phyloP scores from a whole-genome alignment of 768 basidiomycete species.

The Pleurotus pulmonarius region DNA sequence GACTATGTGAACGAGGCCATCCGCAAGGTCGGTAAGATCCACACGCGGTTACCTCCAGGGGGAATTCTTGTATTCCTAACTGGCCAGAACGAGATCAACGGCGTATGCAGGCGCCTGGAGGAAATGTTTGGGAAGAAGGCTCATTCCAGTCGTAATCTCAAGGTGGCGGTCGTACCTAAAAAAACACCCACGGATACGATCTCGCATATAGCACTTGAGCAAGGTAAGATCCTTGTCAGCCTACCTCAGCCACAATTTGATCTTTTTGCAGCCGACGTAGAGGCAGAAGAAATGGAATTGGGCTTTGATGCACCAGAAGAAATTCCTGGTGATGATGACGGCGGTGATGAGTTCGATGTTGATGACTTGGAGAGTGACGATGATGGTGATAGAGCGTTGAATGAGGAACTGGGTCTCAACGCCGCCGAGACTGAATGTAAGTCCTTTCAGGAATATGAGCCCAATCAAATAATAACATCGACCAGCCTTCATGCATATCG shows the following conservation, averaged over 20 bases:
- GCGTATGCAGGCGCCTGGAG: conserved; percentile 80
- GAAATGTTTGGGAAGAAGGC: conserved; percentile 69
- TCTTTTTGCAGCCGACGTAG: conserved; percentile 55
- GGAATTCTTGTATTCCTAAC: conserved; percentile 94
- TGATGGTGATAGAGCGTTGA: conserved; percentile 41
- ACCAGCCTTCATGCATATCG: conserved; percentile 87
- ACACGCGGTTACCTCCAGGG: conserved; percentile 86
- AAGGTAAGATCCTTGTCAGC: conserved; percentile 34
- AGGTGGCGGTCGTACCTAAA: too few relatives aligned
- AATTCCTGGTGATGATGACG: conserved; percentile 67
- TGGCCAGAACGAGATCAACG: conserved; percentile 91
- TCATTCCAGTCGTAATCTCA: conserved; percentile 41
- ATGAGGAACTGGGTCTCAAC: conserved; percentile 56
- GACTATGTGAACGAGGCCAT: conserved; percentile 92
- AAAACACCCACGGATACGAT: conserved; percentile 10
- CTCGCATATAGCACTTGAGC: conserved; percentile 27
- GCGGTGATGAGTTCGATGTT: conserved; percentile 52
- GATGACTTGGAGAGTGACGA: conserved; percentile 77
- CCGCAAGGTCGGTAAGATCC: conserved; percentile 89
- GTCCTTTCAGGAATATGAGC: conserved; percentile 11
- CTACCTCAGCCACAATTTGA: not conserved
- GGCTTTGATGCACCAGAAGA: conserved; percentile 24
- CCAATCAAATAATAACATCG: conserved; percentile 3
- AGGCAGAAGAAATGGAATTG: conserved; percentile 24
- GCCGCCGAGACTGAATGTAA: conserved; percentile 66